phyloP scores from a whole-genome alignment of 176 grass and related monocot species.

The Urochloa ruziziensis region DNA sequence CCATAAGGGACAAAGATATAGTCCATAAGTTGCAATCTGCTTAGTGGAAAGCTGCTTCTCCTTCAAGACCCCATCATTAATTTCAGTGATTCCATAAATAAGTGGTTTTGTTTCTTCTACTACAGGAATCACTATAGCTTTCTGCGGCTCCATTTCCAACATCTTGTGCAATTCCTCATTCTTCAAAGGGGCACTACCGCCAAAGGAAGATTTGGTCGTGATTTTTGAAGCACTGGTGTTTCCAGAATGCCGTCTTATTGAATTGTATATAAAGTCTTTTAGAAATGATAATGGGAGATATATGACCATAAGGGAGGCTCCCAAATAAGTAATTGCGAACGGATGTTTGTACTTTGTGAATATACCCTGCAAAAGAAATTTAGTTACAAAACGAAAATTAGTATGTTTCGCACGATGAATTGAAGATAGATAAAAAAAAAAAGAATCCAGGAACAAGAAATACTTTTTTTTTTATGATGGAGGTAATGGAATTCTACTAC shows the following conservation, averaged over 20 bases:
- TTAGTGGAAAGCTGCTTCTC: slow-evolving; percentile 58
- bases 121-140: slow-evolving; percentile 55
- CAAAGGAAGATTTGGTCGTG: slow-evolving; percentile 57
- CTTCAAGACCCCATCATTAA: slow-evolving; percentile 37
- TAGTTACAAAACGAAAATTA: not conserved
- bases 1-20: slow-evolving; percentile 96
- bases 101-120: slow-evolving; percentile 58
- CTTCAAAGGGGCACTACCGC: slow-evolving; percentile 52
- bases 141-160: slow-evolving; percentile 83
- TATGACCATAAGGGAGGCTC: slow-evolving; percentile 89
- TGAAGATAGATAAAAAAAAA: not conserved
- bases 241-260: slow-evolving; percentile 48
- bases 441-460: not conserved
- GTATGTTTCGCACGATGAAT: not conserved
- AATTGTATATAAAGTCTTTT: slow-evolving; percentile 69
- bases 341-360: slow-evolving; percentile 94
- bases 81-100: slow-evolving; percentile 50
- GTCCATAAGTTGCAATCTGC: slow-evolving; percentile 69
- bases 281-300: slow-evolving; percentile 85
- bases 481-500: not conserved
- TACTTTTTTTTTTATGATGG: not conserved
- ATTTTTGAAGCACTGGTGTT: slow-evolving; percentile 48
- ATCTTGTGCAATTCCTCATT: slow-evolving; percentile 60
- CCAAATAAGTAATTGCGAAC: slow-evolving; percentile 89
- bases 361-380: slow-evolving; percentile 67